These are phyloP conservation scores for Neofusicoccum sp. DNA, from an alignment of 2,329 filamentous ascomycete genomes.

Conservation along the genomic window DNA sequence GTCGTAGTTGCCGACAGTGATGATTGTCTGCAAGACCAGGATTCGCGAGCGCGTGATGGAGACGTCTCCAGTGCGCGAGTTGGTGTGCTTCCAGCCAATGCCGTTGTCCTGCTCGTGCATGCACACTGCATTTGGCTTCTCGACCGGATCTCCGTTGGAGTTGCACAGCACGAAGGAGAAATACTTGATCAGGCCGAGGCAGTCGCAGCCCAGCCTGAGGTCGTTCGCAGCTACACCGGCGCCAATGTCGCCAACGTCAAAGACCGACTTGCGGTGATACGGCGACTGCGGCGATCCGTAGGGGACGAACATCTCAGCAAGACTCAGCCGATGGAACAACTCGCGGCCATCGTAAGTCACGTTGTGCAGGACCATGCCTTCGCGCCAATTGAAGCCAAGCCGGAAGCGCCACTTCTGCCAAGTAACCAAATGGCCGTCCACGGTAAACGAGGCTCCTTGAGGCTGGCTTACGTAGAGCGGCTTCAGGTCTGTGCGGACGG, in stretches of 20 bases:
- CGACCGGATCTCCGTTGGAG: conserved; percentile 34
- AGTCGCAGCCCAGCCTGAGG: conserved; percentile 44
- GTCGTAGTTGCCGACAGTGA: conserved; percentile 32
- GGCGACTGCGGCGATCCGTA: conserved; percentile 44
- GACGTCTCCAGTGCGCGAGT: conserved; percentile 26
- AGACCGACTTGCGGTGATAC: conserved; percentile 44
- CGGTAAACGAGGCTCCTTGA: conserved; percentile 27
- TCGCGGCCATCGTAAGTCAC: conserved; percentile 40
- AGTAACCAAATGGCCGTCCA: conserved; percentile 23
- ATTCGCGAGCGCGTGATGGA: conserved; percentile 25
- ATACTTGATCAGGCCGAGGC: conserved; percentile 46
- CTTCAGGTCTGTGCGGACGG: conserved; percentile 23
- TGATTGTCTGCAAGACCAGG: conserved; percentile 28
- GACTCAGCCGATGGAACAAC: conserved; percentile 43
- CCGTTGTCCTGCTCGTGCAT: conserved; percentile 38
- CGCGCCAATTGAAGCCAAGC: conserved; percentile 48
- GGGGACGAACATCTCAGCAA: conserved; percentile 47
- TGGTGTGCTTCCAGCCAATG: conserved; percentile 32
- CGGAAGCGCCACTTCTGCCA: conserved; percentile 48
- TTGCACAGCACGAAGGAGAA: conserved; percentile 42
- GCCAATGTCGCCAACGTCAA: conserved; percentile 46
- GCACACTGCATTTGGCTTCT: conserved; percentile 44
- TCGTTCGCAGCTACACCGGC: conserved; percentile 46
- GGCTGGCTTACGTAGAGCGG: conserved; percentile 28
- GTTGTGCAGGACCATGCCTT: conserved; percentile 44